Base-by-base conservation (phyloP, 169 alveolate species). In the Cryptosporidium parvum region DNA sequence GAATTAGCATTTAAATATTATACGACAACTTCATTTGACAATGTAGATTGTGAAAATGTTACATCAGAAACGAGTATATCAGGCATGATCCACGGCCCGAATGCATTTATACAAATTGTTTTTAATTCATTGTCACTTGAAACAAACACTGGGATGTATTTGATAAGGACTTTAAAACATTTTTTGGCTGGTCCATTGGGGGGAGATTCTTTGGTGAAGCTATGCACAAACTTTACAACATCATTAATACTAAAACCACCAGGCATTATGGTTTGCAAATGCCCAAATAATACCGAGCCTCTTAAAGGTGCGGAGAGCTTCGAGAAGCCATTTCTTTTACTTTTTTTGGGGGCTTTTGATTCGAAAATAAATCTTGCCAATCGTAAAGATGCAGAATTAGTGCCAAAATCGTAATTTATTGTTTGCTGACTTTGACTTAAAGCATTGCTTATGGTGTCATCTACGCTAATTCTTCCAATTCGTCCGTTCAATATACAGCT, bases 1-100 rank as follows among this genome's bases (percentile, higher is more conserved):
- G 37, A 56, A 56, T 56, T 56, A 56, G 3, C 3, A 56, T 23
- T 23, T 56, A 21, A 56, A 56, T 56, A 1, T 35, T 8, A 65
- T 14, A 65, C 72, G 3, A 65, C 9, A 2, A 65, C 31, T 65
- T 73, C 86, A 56, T 35, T 73, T 14, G 68, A 53, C 1, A 51
- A n/a, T 33, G 59, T 53, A n/a, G 29, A 33, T 33, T 73, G 86
- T 10, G 86, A 80, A 23, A 80, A 62, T 4, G 65, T 42, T 23
- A 80, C 75, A 39, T 80, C 89, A 33, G 89, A 80, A 80, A 80
- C 68, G 12, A 65, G 73, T 8, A 80, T 67, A 62, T 80, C 89
- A 9, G 89, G 89, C 89, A 80, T 80, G 26, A 80, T 80, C 89
- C 89, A 80, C 8, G 89, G 89, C 21, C 89, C 89, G 29, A 80